Base-by-base conservation (phyloP, 192 early-diverging fungal species). In the Spinellus fusiger region DNA sequence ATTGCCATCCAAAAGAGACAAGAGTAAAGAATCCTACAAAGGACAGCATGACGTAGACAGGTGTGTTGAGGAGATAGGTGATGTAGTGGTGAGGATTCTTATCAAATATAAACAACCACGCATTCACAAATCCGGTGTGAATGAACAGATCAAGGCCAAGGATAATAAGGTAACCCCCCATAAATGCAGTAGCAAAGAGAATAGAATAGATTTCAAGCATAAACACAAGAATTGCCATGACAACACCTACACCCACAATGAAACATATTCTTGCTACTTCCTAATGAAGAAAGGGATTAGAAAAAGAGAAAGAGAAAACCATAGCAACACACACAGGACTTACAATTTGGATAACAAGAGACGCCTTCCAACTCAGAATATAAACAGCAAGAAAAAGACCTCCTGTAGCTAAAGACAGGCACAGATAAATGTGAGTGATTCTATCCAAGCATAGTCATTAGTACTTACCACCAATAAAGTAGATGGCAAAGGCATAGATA, bases 381-480 rank as follows among this genome's bases (percentile, higher is more conserved):
- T 64, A 66, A 6, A 66, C 51, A n/a, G 73, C 62, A 26, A 77
- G 31, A 26, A 57, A 71, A 29, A 72, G 58, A 18, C 72, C 73
- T 22, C 64, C 68, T 9, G 72, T 35, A 13, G 61, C 68, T 64
- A 28, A 47, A 40, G 2, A 31, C 23, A 46, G 33, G 38, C 28
- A 26, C 5, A 64, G 8, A 48, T 23, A 32, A n/a, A n/a, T n/a
- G 27, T 32, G 40, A 18, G 0, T 8, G 26, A 12, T 56, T 46
- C 10, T 13, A 9, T 44, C 10, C 20, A 38, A 40, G 9, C 1
- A 29, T 38, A 9, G 32, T 0, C 34, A 27, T 8, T 3, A 27
- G 5, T 4, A 49, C 49, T 69, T 61, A 62, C 62, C 90, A 22
- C 91, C 93, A 10, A 94, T 67, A 23, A 89, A 72, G 54, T 87